Base-by-base conservation (phyloP, 768 basidiomycete species). In the Phanerodontia chrysosporium region DNA sequence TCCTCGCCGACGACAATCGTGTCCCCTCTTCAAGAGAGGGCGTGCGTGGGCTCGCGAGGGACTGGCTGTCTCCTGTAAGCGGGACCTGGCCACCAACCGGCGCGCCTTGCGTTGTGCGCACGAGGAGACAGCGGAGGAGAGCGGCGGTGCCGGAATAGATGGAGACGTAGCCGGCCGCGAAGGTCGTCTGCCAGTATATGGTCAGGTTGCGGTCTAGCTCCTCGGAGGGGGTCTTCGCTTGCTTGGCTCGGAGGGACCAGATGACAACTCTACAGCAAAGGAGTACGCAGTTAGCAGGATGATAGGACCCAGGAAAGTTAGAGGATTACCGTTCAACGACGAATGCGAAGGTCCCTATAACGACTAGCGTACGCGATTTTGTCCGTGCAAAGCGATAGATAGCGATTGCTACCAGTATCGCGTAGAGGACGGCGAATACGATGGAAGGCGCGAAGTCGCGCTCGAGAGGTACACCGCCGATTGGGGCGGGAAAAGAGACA, bases 381-480 rank as follows among this genome's bases (percentile, higher is more conserved):
- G 30, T 49, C n/a, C 55, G 28, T 22, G 48, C 36, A 14, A 62
- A 24, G 18, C 68, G 64, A 51, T 59, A 65, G 13, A 65, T 7
- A 7, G 45, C 54, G 21, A 65, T 13, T 8, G 62, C 59, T 18
- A 64, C 32, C 14, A 67, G 57, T 12, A 64, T 39, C 6, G 36
- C 65, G 49, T 66, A 69, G 10, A 62, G 53, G 3, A 60, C 29
- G 6, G 63, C 46, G 58, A 70, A 69, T 4, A 70, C 10, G 45
- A 69, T 64, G 13, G 67, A 66, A 9, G 69, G 69, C 10, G 49
- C 67, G 45, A 66, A 64, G 56, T 70, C 69, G 5, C 6, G 18
- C 3, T 51, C 22, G 30, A 49, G 36, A 9, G 60, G 60, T n/a
- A 54, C 51, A 27, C 58, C 58, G 9, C 52, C 58, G 35, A 59